Evolutionary conservation across 2,329 filamentous ascomycete species (phyloP).

Genomic region (Coleophoma eucalyptorum): DNA sequence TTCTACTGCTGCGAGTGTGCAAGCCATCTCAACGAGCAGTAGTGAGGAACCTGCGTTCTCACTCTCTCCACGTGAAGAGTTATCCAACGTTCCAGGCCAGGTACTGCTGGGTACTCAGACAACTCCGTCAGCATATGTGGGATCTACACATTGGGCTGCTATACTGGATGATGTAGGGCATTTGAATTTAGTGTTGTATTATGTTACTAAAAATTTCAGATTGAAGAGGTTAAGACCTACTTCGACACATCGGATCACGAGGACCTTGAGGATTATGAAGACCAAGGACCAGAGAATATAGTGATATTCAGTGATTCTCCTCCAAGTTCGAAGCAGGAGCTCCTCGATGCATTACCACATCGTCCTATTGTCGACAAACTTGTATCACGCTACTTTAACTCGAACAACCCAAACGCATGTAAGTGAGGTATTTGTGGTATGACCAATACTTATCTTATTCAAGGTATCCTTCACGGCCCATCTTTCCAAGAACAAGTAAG

Average conservation of each 20-base stretch:
- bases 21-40: too few relatives aligned
- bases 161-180: conserved; percentile 53
- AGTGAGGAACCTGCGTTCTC: too few relatives aligned
- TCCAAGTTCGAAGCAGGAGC: conserved; percentile 35
- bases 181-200: conserved; percentile 4
- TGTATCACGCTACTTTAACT: conserved; percentile 47
- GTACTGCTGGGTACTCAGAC: conserved; percentile 39
- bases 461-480: conserved; percentile 43
- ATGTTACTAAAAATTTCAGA: conserved; percentile 31
- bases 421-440: too few relatives aligned
- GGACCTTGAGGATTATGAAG: conserved; percentile 21
- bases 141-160: conserved; percentile 57
- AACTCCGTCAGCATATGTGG: conserved; percentile 43
- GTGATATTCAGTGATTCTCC: conserved; percentile 36
- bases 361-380: conserved; percentile 43
- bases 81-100: conserved; percentile 27
- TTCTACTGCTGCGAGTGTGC: too few relatives aligned
- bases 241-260: conserved; percentile 42
- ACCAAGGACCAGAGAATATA: conserved; percentile 27
- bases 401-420: too few relatives aligned
- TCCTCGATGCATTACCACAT: conserved; percentile 45
- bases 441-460: too few relatives aligned
- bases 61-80: not conserved
- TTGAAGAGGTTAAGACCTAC: conserved; percentile 55
- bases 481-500: conserved; percentile 42